These are phyloP conservation scores for Jackrogersella multiformis DNA, from an alignment of 495 filamentous ascomycete genomes.

Conservation along the genomic window DNA sequence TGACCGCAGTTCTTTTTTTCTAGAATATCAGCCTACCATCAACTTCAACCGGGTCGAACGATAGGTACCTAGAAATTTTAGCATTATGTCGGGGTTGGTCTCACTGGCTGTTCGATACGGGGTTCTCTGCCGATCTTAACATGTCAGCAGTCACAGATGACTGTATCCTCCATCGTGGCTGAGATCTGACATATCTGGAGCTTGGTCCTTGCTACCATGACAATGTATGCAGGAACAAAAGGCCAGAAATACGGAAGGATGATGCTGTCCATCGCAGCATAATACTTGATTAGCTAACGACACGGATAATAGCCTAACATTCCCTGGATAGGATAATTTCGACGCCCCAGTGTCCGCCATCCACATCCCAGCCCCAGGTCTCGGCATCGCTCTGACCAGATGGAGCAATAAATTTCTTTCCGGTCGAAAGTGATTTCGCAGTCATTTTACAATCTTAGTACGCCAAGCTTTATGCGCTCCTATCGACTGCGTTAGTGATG, in stretches of 20 bases:
- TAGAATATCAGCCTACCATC: slow-evolving; percentile 21
- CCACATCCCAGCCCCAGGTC: slow-evolving; percentile 1
- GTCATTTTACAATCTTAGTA: slow-evolving; percentile 16
- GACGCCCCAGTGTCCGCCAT: slow-evolving; percentile 3
- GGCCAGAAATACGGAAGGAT: not conserved
- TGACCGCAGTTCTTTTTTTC: slow-evolving; percentile 20
- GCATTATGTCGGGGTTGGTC: not conserved
- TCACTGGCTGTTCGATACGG: slow-evolving; percentile 3
- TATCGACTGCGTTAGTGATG: slow-evolving; percentile 15
- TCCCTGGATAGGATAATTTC: slow-evolving; percentile 25
- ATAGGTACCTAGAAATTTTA: not conserved
- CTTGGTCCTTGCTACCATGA: not conserved
- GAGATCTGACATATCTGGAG: slow-evolving; percentile 6
- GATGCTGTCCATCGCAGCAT: slow-evolving; percentile 26
- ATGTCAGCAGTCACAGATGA: slow-evolving; percentile 27
- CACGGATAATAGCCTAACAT: slow-evolving; percentile 24
- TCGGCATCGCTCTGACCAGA: slow-evolving; percentile 11
- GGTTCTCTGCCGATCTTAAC: slow-evolving; percentile 16
- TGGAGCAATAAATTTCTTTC: slow-evolving; percentile 24
- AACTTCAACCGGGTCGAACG: not conserved
- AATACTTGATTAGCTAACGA: slow-evolving; percentile 16
- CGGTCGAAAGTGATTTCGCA: slow-evolving; percentile 5
- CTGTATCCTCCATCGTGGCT: slow-evolving; percentile 14
- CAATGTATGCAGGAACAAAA: slow-evolving; percentile 12
- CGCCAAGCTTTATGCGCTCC: slow-evolving; percentile 27